These are phyloP conservation scores for Terana coerulea DNA, from an alignment of 768 basidiomycete genomes.

Conservation along the genomic window DNA sequence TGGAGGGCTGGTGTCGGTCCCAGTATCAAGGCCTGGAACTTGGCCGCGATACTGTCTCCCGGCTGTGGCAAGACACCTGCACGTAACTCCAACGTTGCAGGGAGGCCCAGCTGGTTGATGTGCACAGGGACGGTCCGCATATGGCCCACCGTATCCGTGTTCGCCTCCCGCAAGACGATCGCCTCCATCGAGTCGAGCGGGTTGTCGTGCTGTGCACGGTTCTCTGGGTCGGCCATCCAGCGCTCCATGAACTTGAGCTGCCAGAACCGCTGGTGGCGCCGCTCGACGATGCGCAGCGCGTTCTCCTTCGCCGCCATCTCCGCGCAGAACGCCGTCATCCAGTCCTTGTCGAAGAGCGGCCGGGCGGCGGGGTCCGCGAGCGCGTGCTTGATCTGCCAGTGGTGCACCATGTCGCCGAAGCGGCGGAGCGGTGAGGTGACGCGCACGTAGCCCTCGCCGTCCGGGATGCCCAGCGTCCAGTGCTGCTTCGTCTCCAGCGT, in stretches of 20 bases:
- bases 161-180: not conserved
- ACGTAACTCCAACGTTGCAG: not conserved
- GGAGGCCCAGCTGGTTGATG: not conserved
- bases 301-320: constrained; percentile 36
- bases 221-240: constrained; percentile 28
- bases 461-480: constrained; percentile 61
- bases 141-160: not conserved
- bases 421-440: constrained; percentile 87
- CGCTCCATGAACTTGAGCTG: constrained; percentile 36
- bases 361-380: constrained; percentile 40
- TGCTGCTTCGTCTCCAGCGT: constrained; percentile 59
- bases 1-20: too few species aligned
- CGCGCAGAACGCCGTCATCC: constrained; percentile 40
- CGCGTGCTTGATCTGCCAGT: constrained; percentile 91
- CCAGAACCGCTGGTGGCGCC: constrained; percentile 37
- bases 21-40: too few species aligned
- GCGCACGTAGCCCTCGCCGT: constrained; percentile 76
- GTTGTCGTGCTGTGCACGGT: not conserved
- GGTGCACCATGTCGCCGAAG: constrained; percentile 73
- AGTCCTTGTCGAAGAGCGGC: constrained; percentile 42
- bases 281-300: constrained; percentile 26
- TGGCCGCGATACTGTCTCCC: too few species aligned
- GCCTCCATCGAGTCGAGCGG: not conserved
- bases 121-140: not conserved
- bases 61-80: too few species aligned